Percentiles rank a stretch among this genome's conserved stretches.
Evolutionary conservation across 2,329 filamentous ascomycete species (phyloP).

Genomic region (Fusarium papillatum): DNA sequence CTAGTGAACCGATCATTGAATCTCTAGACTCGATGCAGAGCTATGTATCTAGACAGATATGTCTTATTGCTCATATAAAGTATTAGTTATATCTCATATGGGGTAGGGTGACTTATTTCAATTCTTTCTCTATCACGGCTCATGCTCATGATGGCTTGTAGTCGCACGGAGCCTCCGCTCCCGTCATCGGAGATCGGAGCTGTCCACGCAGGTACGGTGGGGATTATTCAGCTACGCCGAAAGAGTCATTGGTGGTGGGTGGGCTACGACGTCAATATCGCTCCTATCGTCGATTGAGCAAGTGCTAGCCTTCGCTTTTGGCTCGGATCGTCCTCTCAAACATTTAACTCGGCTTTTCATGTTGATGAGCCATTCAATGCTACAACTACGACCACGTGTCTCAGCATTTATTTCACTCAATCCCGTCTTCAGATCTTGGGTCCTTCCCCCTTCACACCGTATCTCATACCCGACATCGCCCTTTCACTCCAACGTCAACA

Average conservation of each 20-base stretch:
- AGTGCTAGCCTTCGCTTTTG: slow-evolving; percentile 26
- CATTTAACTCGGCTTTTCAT: slow-evolving; percentile 17
- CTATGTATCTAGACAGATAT: background rate
- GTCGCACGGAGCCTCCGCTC: slow-evolving; percentile 4
- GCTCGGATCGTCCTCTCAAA: slow-evolving; percentile 21
- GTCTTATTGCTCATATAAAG: background rate
- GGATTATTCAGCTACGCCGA: slow-evolving; percentile 41
- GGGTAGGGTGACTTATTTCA: background rate
- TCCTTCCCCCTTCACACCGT: slow-evolving; percentile 21
- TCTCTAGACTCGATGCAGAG: background rate
- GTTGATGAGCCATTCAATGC: slow-evolving; percentile 35
- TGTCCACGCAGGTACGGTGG: slow-evolving; percentile 4
- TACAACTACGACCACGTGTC: slow-evolving; percentile 40
- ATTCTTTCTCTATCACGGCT: background rate
- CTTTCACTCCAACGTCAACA: slow-evolving; percentile 21
- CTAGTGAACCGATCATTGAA: background rate
- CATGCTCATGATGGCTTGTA: background rate
- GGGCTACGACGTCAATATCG: slow-evolving; percentile 13
- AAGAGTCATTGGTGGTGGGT: slow-evolving; percentile 39
- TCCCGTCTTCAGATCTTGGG: slow-evolving; percentile 24
- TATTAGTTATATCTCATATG: background rate
- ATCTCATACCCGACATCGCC: slow-evolving; percentile 28
- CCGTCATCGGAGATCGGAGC: slow-evolving; percentile 33
- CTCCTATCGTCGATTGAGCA: slow-evolving; percentile 19
- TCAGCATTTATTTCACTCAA: slow-evolving; percentile 28